These are phyloP conservation scores for Gynostemma pentaphyllum DNA, from an alignment of 306 rosid species.

Conservation along the genomic window DNA sequence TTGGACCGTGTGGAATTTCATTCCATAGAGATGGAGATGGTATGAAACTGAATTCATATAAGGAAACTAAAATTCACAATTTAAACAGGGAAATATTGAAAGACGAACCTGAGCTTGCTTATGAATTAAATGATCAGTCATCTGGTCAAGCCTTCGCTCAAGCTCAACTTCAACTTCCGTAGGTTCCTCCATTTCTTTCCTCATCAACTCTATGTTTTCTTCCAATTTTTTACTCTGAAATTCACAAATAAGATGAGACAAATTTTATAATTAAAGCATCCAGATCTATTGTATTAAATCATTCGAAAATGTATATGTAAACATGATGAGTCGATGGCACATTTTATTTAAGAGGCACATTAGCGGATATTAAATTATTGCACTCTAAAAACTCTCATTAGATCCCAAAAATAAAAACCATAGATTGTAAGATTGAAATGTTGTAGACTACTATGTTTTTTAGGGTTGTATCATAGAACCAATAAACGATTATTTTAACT, in stretches of 20 bases:
- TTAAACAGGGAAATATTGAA: conserved; percentile 8
- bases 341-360: neutral
- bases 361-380: neutral
- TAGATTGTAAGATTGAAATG: neutral
- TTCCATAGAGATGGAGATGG: neutral
- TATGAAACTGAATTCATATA: neutral
- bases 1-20: neutral
- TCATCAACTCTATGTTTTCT: conserved; percentile 61
- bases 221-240: conserved; percentile 65
- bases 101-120: conserved; percentile 80
- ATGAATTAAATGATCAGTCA: conserved; percentile 96
- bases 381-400: neutral
- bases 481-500: neutral
- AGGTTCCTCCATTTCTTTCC: conserved; percentile 87
- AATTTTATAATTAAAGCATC: neutral
- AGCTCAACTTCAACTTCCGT: conserved; percentile 83
- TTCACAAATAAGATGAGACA: neutral
- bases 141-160: conserved; percentile 74
- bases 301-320: neutral
- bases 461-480: no score
- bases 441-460: neutral
- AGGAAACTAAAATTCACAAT: neutral
- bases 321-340: neutral
- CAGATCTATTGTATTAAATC: neutral
- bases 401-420: neutral